A percentile compares a stretch with the other conserved stretches of the same genome.
These are phyloP conservation scores for Umbelopsis ramanniana DNA, from an alignment of 192 early-diverging fungal species.

Conservation along the genomic window DNA sequence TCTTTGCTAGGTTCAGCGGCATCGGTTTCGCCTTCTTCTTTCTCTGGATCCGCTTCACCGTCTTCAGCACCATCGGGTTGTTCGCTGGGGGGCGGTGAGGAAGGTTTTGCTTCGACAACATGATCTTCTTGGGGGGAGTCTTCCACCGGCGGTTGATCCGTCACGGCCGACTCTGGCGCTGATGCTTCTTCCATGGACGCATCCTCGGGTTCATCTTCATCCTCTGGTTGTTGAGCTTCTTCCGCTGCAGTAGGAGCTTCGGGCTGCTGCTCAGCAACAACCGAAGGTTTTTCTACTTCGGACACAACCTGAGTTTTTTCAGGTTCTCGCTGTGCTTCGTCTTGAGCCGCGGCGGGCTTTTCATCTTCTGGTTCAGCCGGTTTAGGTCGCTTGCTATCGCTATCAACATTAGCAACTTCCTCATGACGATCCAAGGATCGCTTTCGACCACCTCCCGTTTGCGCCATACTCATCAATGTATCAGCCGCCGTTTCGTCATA, in stretches of 20 bases:
- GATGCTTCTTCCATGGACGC: not conserved
- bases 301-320: not conserved
- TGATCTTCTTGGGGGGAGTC: not conserved
- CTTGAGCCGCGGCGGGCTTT: not conserved
- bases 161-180: too few relatives aligned
- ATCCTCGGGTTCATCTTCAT: conserved; percentile 12
- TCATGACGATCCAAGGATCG: conserved; percentile 13
- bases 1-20: conserved; percentile 1
- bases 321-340: not conserved
- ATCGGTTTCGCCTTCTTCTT: conserved; percentile 24
- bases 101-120: not conserved
- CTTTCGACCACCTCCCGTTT: conserved; percentile 30
- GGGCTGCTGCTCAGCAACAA: conserved; percentile 1
- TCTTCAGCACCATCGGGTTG: not conserved
- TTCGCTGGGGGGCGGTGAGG: not conserved
- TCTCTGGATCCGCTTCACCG: conserved; percentile 10
- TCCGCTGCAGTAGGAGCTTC: not conserved
- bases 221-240: not conserved
- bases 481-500: conserved; percentile 39
- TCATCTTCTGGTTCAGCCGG: not conserved
- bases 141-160: not conserved
- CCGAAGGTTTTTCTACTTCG: not conserved
- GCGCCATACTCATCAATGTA: conserved; percentile 32
- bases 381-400: conserved; percentile 20
- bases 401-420: conserved; percentile 14